Evolutionary conservation across 768 basidiomycete species (phyloP), one percentile per base, ranked within the genome.

Genomic region (Lactarius tabidus): DNA sequence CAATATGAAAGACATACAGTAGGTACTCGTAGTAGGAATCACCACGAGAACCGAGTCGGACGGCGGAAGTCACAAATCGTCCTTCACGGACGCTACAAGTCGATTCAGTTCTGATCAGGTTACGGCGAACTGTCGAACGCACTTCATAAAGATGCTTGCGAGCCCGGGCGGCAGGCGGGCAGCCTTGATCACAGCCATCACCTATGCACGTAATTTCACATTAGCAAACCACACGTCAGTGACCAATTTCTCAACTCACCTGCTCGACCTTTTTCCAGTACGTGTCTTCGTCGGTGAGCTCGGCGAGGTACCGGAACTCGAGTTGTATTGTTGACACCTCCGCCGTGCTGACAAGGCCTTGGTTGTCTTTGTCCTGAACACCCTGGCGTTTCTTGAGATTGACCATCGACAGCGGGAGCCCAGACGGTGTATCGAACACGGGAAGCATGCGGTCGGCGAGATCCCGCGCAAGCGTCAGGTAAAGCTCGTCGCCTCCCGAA

Each of bases 1-100:
- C n/a, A 35, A 65, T 57, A 58, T 15, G 6, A 68, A 61, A 57
- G 18, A 75, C 84, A 77, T 67, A 91, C 89, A 95, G 72, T 18
- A 94, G 76, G 72, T 95, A 94, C 74, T 96, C 95, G 72, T 97
- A 98, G 77, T 88, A 98, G 2, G 92, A 94, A 74, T 98, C 95
- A 35, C 89, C 95, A 51, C 94, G 82, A 38, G 94, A 94, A 31
- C 95, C 95, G 26, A 98, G 83, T 15, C 95, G 86, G 67, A 98
- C 90, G 20, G 89, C 84, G 15, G 90, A 86, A 29, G 84, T 76
- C 23, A 86, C 75, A 67, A 85, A 88, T 60, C 75, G 77, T 23
- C 87, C 86, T 52, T 72, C 77, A 35, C 76, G 61, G 0, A 84
- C 79, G 31, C 87, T 88, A 66, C 29, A 36, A 36, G 20, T 36